Percentiles rank a stretch among this genome's conserved stretches.
These are phyloP conservation scores for Mycena epipterygia DNA, from an alignment of 768 basidiomycete species.

Conservation along the genomic window DNA sequence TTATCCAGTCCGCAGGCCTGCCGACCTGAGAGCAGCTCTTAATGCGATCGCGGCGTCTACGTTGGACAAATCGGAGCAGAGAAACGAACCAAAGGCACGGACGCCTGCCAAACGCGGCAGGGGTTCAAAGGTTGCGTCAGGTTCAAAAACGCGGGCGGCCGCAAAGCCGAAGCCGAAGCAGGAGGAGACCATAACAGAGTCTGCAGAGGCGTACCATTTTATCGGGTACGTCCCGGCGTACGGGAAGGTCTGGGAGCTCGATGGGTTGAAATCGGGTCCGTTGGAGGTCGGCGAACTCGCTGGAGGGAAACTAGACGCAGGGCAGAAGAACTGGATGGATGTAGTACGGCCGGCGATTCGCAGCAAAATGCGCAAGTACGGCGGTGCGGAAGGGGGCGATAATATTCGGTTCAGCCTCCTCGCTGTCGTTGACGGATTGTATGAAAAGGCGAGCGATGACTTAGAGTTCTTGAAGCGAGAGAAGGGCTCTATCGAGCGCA, in stretches of 20 bases:
- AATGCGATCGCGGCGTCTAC: background rate
- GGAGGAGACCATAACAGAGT: constrained; percentile 40
- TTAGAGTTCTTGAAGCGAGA: constrained; percentile 67
- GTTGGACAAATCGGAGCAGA: no score
- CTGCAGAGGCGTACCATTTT: constrained; percentile 69
- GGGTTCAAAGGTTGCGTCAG: background rate
- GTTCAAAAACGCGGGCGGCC: no score
- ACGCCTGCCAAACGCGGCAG: no score
- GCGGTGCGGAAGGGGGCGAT: constrained; percentile 14
- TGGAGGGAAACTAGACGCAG: constrained; percentile 15
- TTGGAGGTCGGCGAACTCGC: constrained; percentile 72
- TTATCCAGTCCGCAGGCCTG: background rate
- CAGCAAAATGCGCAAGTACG: constrained; percentile 66
- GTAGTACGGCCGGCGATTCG: constrained; percentile 69
- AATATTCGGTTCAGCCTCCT: constrained; percentile 73
- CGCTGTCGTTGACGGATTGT: constrained; percentile 67
- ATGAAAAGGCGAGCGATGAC: constrained; percentile 61
- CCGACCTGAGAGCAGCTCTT: background rate
- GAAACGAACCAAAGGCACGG: no score
- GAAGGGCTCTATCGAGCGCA: constrained; percentile 29
- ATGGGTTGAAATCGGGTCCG: constrained; percentile 71
- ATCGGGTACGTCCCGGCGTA: constrained; percentile 73
- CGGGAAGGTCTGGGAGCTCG: constrained; percentile 77
- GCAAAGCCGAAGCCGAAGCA: background rate
- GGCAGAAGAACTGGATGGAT: constrained; percentile 62